Evolutionary conservation across 1,139 yeast species (phyloP), one percentile per base, ranked within the genome.

Genomic region (Pichia sp.): DNA sequence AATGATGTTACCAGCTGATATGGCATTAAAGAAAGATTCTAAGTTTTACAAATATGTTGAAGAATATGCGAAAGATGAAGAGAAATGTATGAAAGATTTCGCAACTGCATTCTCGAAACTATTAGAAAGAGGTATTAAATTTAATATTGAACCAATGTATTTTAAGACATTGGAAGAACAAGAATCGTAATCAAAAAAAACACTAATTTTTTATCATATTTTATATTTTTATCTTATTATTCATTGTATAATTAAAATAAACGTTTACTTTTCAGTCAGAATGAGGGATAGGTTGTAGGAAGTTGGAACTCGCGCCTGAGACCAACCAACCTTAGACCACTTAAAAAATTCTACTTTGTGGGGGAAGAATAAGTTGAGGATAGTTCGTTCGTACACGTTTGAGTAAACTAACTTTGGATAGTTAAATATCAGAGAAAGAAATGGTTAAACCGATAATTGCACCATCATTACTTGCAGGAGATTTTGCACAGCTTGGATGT

Each of bases 381-480:
- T n/a, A n/a, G n/a, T n/a, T n/a, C n/a, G n/a, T n/a, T n/a, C n/a
- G n/a, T n/a, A n/a, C n/a, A n/a, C n/a, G n/a, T n/a, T n/a, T n/a
- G n/a, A n/a, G n/a, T n/a, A n/a, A n/a, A n/a, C n/a, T n/a, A n/a
- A n/a, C n/a, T n/a, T n/a, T n/a, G n/a, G n/a, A n/a, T n/a, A n/a
- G n/a, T n/a, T n/a, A n/a, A n/a, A n/a, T n/a, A n/a, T n/a, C n/a
- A n/a, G n/a, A n/a, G n/a, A n/a, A 9, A 20, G 45, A 17, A 18
- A 83, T 83, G 93, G 88, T 82, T 42, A 72, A 76, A 60, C 71
- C 95, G 41, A 80, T 86, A 56, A 77, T 91, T 55, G 96, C 97
- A n/a, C 98, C 98, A 28, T 86, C 96, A 30, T 84, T 91, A 47
- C 74, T 91, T 45, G 94, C 97, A n/a, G 83, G 94, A 38, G 95